Evolutionary conservation across 176 grass and related monocot species (phyloP), one percentile per base, ranked within the genome.

Genomic region (Phoenix dactylifera): DNA sequence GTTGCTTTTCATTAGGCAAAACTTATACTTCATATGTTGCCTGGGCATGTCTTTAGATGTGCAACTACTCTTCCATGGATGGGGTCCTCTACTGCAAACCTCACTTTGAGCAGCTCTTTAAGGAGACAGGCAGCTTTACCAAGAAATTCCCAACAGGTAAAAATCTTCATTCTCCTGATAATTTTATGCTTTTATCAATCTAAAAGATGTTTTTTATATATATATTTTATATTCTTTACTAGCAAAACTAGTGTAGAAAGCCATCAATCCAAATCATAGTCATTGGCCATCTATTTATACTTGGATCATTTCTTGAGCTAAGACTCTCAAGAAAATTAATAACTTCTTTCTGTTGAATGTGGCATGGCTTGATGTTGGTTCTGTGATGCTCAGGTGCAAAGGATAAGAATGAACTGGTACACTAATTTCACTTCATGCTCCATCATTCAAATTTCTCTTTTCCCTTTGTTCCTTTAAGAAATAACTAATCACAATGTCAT

Each of bases 91-190:
- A 78, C 52, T 81, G 77, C 86, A 89, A 89, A 68, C 79, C 81
- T 50, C 86, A 89, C 68, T 89, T 89, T 75, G 77, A 89, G 77
- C 86, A 85, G 26, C 81, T 89, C 52, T 89, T 81, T 66, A 89
- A 85, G 81, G 81, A 75, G 16, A 85, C 77, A 22, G 81, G 81
- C 59, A 73, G 57, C 62, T 89, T 89, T 62, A 78, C 58, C 49
- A 89, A 81, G 62, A 85, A 85, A 51, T 89, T 85, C 1, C 86
- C 86, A 22, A 66, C 80, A 84, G 77, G 73, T 74, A 29, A 35
- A 64, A 18, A 44, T 65, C 58, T 16, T 17, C 35, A 15, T 68
- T 71, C 28, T 48, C 10, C 35, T 12, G 2, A 44, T 1, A 12
- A 44, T 10, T 44, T 14, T 44, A 44, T 44, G 7, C 9, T 35